phyloP scores from a whole-genome alignment of 2,329 filamentous ascomycete genomes.

The Scytalidium lignicola region DNA sequence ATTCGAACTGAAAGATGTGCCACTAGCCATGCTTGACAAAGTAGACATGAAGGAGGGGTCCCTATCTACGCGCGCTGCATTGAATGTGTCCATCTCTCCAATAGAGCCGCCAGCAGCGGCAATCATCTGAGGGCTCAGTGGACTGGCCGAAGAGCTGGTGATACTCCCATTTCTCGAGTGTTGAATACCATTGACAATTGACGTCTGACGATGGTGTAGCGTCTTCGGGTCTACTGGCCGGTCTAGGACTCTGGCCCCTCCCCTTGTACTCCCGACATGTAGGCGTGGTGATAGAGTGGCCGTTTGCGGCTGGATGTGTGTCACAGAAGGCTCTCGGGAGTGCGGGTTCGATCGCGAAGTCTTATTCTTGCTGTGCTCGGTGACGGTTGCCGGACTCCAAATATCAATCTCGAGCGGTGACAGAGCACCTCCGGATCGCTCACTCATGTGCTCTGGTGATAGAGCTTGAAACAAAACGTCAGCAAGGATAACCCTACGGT shows the following conservation, averaged over 20 bases:
- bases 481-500: not conserved
- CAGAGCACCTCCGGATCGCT: not conserved
- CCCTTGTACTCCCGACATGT: conserved; percentile 11
- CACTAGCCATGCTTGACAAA: conserved; percentile 18
- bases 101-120: conserved; percentile 51
- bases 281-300: conserved; percentile 23
- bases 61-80: conserved; percentile 16
- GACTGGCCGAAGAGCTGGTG: conserved; percentile 73
- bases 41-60: conserved; percentile 20
- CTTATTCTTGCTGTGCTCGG: not conserved
- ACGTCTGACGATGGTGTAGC: conserved; percentile 90
- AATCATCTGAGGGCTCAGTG: conserved; percentile 83
- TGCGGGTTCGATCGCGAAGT: not conserved
- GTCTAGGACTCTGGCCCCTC: conserved; percentile 26
- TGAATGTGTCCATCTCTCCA: conserved; percentile 25
- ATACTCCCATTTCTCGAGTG: conserved; percentile 87
- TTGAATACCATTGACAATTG: conserved; percentile 93
- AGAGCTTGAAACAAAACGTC: not conserved
- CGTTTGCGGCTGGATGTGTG: conserved; percentile 18
- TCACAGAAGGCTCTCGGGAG: not conserved
- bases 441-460: not conserved
- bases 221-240: conserved; percentile 51
- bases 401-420: not conserved
- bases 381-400: not conserved
- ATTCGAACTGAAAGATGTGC: conserved; percentile 24